phyloP scores from a whole-genome alignment of 1,284 basidiomycete species.

The Fistulina hepatica region DNA sequence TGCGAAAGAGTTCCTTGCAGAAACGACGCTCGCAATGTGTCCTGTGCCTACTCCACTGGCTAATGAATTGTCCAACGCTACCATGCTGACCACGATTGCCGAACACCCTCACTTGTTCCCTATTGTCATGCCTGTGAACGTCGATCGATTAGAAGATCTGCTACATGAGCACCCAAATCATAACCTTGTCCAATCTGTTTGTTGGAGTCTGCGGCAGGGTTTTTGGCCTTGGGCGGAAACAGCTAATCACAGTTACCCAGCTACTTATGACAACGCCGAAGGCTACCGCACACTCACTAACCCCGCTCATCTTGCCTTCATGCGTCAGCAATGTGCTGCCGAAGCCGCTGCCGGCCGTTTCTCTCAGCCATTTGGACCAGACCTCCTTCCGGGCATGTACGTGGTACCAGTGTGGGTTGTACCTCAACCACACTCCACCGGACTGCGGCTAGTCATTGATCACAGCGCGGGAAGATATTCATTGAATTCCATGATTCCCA shows the following conservation, averaged over 20 bases:
- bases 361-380: conserved; percentile 22
- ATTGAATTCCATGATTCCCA: conserved; percentile 24
- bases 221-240: conserved; percentile 22
- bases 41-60: conserved; percentile 15
- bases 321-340: conserved; percentile 18
- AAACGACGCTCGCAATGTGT: conserved; percentile 14
- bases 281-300: background rate
- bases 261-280: conserved; percentile 15
- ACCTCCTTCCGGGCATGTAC: conserved; percentile 30
- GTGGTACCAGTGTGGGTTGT: conserved; percentile 25
- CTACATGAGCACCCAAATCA: conserved; percentile 22
- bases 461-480: conserved; percentile 22
- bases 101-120: conserved; percentile 19
- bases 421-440: conserved; percentile 23
- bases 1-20: too few species aligned
- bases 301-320: conserved; percentile 14
- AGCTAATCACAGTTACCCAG: background rate
- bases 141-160: conserved; percentile 18
- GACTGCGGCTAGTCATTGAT: conserved; percentile 25
- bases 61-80: conserved; percentile 11
- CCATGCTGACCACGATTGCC: conserved; percentile 14
- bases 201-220: conserved; percentile 18
- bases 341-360: conserved; percentile 22
- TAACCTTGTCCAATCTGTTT: conserved; percentile 20
- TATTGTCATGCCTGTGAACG: conserved; percentile 25